phyloP scores from a whole-genome alignment of 176 grass and related monocot species.

The Thinopyrum elongatum region DNA sequence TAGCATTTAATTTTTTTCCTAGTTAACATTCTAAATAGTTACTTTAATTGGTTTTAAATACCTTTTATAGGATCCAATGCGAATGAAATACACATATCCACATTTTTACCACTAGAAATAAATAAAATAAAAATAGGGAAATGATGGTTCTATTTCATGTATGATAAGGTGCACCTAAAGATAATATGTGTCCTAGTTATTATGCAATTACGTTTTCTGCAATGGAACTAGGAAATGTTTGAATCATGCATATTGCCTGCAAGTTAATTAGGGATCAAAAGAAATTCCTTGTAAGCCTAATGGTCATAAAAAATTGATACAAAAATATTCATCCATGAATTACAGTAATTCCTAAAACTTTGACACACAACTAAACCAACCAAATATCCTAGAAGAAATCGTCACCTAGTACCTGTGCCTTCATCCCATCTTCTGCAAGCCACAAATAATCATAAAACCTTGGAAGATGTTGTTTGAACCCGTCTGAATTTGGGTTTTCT shows the following conservation, averaged over 20 bases:
- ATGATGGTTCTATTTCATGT: background rate
- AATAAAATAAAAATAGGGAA: background rate
- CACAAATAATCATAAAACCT: background rate
- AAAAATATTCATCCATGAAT: too few species aligned
- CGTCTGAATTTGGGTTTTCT: background rate
- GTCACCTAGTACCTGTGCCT: background rate
- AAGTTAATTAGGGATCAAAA: background rate
- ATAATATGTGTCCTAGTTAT: too few species aligned
- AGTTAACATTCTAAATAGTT: background rate
- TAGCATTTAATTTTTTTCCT: background rate
- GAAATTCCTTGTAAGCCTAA: background rate
- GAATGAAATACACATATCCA: background rate
- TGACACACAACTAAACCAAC: background rate
- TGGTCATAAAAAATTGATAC: too few species aligned
- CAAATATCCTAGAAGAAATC: background rate
- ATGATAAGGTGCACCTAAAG: too few species aligned
- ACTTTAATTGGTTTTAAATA: background rate
- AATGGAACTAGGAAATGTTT: too few species aligned
- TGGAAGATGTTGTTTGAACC: background rate
- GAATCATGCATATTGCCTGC: background rate
- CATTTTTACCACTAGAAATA: background rate
- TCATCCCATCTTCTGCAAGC: background rate
- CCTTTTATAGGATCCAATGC: background rate
- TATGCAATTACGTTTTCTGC: too few species aligned
- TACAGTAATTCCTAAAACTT: background rate